Evolutionary conservation across 345 rosid species (phyloP).

Genomic region (Arabis hirsuta): DNA sequence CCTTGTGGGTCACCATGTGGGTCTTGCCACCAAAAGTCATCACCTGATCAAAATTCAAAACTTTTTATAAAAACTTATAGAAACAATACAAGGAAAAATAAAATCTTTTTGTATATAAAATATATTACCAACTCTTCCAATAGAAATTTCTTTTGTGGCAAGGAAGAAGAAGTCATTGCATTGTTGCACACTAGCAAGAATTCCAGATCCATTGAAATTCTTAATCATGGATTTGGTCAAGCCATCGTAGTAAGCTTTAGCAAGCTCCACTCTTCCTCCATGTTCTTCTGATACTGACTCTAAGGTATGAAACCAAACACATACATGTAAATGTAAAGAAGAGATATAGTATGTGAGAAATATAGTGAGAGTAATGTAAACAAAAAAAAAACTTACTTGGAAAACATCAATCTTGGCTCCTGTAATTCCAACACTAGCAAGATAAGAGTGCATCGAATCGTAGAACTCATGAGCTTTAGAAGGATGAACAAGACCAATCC

Average conservation of each 20-base stretch:
- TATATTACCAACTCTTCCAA: constrained; percentile 83
- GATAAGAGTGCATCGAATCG: constrained; percentile 84
- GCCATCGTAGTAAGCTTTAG: constrained; percentile 69
- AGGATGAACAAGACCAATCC: constrained; percentile 80
- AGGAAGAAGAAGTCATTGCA: constrained; percentile 92
- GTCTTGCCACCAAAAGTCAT: constrained; percentile 95
- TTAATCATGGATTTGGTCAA: constrained; percentile 63
- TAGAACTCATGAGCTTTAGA: constrained; percentile 65
- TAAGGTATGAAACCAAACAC: constrained; percentile 51
- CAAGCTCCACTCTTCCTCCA: constrained; percentile 86
- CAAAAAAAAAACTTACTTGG: constrained; percentile 56
- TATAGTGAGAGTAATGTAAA: background rate
- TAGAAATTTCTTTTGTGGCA: constrained; percentile 77
- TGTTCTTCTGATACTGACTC: constrained; percentile 74
- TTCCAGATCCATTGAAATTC: constrained; percentile 77
- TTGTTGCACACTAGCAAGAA: constrained; percentile 90
- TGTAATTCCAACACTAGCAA: constrained; percentile 66
- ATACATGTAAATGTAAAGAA: background rate
- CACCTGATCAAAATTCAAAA: constrained; percentile 51
- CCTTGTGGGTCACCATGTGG: constrained; percentile 93
- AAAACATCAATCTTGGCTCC: constrained; percentile 89
- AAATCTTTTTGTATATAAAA: background rate
- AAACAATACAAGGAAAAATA: background rate
- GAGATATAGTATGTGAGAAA: background rate
- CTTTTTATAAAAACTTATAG: background rate